phyloP scores from a whole-genome alignment of 1,284 basidiomycete genomes.

The Tylopilus sp. region DNA sequence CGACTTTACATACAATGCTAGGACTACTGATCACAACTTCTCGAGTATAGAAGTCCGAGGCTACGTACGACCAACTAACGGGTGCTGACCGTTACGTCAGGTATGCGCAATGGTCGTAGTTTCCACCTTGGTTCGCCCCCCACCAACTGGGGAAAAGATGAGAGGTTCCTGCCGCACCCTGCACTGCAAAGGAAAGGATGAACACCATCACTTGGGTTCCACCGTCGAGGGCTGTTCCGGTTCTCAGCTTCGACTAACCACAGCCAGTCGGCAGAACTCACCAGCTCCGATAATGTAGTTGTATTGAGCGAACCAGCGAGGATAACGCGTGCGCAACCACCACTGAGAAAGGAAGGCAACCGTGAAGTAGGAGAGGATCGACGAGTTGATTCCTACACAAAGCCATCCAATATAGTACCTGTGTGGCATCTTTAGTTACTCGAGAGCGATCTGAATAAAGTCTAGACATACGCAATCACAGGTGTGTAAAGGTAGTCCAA shows the following conservation, averaged over 20 bases:
- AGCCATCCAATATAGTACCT: conserved; percentile 45
- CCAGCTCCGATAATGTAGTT: conserved; percentile 50
- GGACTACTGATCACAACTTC: neutral
- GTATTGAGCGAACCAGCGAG: conserved; percentile 54
- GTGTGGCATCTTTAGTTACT: conserved; percentile 18
- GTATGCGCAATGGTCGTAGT: conserved; percentile 27
- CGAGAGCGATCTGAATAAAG: neutral
- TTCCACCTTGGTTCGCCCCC: conserved; percentile 47
- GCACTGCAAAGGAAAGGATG: conserved; percentile 70
- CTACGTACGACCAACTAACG: neutral
- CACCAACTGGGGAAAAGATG: conserved; percentile 64
- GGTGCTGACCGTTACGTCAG: conserved; percentile 13
- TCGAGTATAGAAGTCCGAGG: neutral
- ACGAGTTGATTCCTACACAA: conserved; percentile 52
- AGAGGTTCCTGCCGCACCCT: conserved; percentile 59
- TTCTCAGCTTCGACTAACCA: conserved; percentile 3
- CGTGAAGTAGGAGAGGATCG: conserved; percentile 43
- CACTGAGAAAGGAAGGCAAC: conserved; percentile 58
- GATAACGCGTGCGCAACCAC: conserved; percentile 55
- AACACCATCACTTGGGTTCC: conserved; percentile 70
- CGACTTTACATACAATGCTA: neutral
- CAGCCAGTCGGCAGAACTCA: conserved; percentile 7
- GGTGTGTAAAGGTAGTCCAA: conserved; percentile 48
- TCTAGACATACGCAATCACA: conserved; percentile 39
- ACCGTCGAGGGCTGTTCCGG: conserved; percentile 49